Base-by-base conservation (phyloP, 2,329 filamentous ascomycete species). In the Dactylella cylindrospora region DNA sequence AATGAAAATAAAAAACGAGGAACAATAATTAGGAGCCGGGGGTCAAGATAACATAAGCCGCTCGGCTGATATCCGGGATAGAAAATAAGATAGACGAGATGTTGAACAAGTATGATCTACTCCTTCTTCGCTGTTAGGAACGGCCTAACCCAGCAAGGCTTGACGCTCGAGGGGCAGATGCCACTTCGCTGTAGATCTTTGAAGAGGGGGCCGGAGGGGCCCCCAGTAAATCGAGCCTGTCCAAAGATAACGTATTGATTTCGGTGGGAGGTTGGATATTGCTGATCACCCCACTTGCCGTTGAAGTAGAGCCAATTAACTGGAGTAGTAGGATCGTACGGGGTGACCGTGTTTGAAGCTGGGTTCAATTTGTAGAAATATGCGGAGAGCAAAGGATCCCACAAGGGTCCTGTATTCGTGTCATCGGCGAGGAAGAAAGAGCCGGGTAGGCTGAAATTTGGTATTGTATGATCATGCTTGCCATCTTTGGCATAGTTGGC, bases 401-500 rank as follows among this genome's bases (percentile, higher is more conserved):
- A 86, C 3, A 81, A 70, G 2, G 72, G 68, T 3, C 82, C 83
- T 31, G 73, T 70, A 50, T 81, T 76, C 9, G 79, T 78, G 51
- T 80, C 76, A 67, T 85, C 78, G 33, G 79, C 74, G 2, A 84
- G 70, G 4, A 80, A 73, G 0, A 77, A 78, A 3, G 28, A 12
- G 2, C 66, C 67, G 0, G 79, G 80, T 5, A 84, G 73, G 55
- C 83, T 81, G 13, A 84, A 51, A 51, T 80, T 76, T 0, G 83
- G 82, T 50, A 85, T 82, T 0, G 78, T 79, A 67, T 85, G 81
- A 68, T 84, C 82, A 67, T 85, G 83, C 1, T 72, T 74, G 1
- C 82, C 83, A 9, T 71, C 43, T 5, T 77, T 80, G 13, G 82
- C 80, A 69, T 85, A 86, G 67, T 81, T 81, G 6, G 83, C 84